A percentile compares a stretch with the other conserved stretches of the same genome.
Evolutionary conservation across 1,284 basidiomycete genomes (phyloP).

Genomic region (Rhizoctonia solani): DNA sequence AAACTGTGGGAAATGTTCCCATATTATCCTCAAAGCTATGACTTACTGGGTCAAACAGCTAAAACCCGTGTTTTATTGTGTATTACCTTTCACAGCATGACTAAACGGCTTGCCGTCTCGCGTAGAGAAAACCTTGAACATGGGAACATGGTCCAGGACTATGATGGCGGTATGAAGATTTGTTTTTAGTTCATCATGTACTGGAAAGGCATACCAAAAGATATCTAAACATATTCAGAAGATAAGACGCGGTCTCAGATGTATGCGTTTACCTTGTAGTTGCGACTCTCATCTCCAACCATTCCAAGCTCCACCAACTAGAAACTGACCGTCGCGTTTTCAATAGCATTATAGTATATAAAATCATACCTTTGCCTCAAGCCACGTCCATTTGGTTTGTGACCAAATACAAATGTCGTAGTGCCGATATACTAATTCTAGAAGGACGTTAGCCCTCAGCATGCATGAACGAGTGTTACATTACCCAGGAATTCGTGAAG

Average conservation of each 20-base stretch:
- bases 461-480: neutral
- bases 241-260: neutral
- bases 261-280: slow-evolving; percentile 62
- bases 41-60: neutral
- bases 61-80: neutral
- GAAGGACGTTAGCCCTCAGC: neutral
- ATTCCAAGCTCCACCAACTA: slow-evolving; percentile 79
- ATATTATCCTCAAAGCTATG: slow-evolving; percentile 80
- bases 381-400: slow-evolving; percentile 61
- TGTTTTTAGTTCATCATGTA: neutral
- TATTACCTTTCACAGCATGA: slow-evolving; percentile 64
- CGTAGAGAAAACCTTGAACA: slow-evolving; percentile 85
- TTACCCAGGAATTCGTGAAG: slow-evolving; percentile 76
- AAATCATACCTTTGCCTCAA: slow-evolving; percentile 70
- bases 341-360: neutral
- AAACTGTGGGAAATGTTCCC: slow-evolving; percentile 81
- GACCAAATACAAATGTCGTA: slow-evolving; percentile 89
- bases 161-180: slow-evolving; percentile 39
- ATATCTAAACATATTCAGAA: slow-evolving; percentile 50
- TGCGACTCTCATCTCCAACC: slow-evolving; percentile 64
- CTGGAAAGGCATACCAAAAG: slow-evolving; percentile 54
- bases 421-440: slow-evolving; percentile 70
- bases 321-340: neutral
- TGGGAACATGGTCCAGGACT: slow-evolving; percentile 83
- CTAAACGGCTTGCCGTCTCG: slow-evolving; percentile 74